Evolutionary conservation across 83 land plant genomes (phyloP), one percentile per base, ranked within the genome.

Genomic region (Larix sibirica): DNA sequence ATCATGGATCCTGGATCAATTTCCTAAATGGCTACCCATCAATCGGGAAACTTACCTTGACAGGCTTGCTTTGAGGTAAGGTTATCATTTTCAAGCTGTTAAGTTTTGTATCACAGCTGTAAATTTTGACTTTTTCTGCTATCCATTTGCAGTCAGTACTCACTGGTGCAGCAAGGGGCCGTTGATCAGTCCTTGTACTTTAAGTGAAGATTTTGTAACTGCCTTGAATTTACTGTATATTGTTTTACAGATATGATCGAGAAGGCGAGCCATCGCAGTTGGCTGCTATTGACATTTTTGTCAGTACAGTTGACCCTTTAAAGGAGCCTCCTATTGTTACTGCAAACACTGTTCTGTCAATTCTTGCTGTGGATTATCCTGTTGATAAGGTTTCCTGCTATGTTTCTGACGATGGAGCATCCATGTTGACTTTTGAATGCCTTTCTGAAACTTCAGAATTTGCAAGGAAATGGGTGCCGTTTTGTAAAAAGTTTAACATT

Each of bases 221-320:
- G 62, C 16, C 36, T 38, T 70, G 26, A 79, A 67, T 26, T 23
- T 79, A 59, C 77, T 7, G 68, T 56, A 26, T n/a, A 67, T 36
- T 84, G 81, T 13, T 0, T 75, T 50, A 77, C 89, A 94, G 96
- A 81, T 94, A 92, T 82, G 96, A 94, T 23, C 82, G 90, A 47
- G 96, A 94, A 87, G 96, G 96, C 42, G 96, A 94, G 81, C 93
- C 95, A 64, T 94, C 96, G 18, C 91, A 92, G 82, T 80, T 94
- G n/a, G 94, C 96, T 83, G 92, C 96, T 74, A 93, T 94, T 81
- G 96, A 94, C 81, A 94, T 94, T 21, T 94, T 90, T 85, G 96
- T 94, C 84, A 92, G 95, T 90, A 93, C 95, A 23, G 95, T 93
- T 0, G 95, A 93, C 79, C 95, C 95, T 54, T 74, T 93, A 65